Percentiles rank a stretch among this genome's conserved stretches.
These are phyloP conservation scores for Dendrobium nobile DNA, from an alignment of 106 monocot species.

Conservation along the genomic window DNA sequence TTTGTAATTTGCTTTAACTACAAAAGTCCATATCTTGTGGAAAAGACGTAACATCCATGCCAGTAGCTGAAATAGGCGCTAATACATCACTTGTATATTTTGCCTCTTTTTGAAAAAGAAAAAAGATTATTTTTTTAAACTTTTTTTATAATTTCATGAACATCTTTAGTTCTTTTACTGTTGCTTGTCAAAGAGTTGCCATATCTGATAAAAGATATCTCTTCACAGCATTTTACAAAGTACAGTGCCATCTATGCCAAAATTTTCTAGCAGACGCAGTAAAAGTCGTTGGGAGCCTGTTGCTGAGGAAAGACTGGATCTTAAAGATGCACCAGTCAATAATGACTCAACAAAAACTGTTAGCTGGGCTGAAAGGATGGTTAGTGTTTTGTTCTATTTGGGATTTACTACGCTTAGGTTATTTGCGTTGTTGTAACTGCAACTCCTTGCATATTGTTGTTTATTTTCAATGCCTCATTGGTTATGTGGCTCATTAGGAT, in stretches of 20 bases:
- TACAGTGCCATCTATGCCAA: conserved; percentile 26
- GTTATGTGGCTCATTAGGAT: background rate
- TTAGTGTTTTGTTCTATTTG: conserved; percentile 23
- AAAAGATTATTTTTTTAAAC: background rate
- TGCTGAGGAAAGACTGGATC: conserved; percentile 49
- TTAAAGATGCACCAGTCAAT: conserved; percentile 26
- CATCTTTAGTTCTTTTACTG: background rate
- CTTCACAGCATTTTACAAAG: conserved; percentile 29
- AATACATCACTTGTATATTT: background rate
- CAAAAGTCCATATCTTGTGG: background rate
- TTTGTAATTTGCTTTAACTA: background rate
- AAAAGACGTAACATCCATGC: background rate
- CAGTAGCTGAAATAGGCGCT: background rate
- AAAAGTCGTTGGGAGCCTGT: conserved; percentile 98
- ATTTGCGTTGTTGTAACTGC: background rate
- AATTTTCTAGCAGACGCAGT: conserved; percentile 40
- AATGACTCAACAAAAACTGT: conserved; percentile 23
- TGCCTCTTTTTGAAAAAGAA: background rate
- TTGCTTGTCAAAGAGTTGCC: background rate
- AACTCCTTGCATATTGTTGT: background rate
- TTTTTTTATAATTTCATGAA: conserved; percentile 1
- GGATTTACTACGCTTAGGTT: no score
- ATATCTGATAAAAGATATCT: background rate
- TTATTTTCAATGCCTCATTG: background rate
- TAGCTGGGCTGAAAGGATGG: conserved; percentile 33